Evolutionary conservation across 805 yeast genomes (phyloP).

Genomic region (Candida ulmi): DNA sequence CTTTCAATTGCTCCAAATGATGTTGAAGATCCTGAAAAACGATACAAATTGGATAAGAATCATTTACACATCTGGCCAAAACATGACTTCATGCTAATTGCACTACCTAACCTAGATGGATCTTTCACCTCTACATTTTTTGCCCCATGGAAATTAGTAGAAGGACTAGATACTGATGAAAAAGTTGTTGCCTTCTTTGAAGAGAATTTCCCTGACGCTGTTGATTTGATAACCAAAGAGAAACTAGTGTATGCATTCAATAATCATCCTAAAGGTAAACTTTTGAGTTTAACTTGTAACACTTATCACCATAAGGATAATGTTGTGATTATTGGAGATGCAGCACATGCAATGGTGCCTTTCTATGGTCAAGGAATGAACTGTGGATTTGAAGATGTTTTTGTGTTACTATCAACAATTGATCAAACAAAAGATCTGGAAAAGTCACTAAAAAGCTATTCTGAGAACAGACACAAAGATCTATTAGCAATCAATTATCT

Average conservation of each 20-base stretch:
- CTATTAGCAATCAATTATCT: slow-evolving; percentile 69
- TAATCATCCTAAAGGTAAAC: slow-evolving; percentile 67
- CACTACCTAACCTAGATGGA: slow-evolving; percentile 78
- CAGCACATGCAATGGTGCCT: slow-evolving; percentile 98
- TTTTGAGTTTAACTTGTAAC: slow-evolving; percentile 62
- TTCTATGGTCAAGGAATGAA: slow-evolving; percentile 97
- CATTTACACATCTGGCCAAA: slow-evolving; percentile 94
- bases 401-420: slow-evolving; percentile 46
- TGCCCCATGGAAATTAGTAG: slow-evolving; percentile 69
- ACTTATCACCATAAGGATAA: slow-evolving; percentile 65
- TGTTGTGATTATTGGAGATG: slow-evolving; percentile 78
- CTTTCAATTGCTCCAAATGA: slow-evolving; percentile 57
- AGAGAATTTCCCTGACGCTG: slow-evolving; percentile 69
- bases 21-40: slow-evolving; percentile 24
- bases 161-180: slow-evolving; percentile 39
- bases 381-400: slow-evolving; percentile 90
- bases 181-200: slow-evolving; percentile 50
- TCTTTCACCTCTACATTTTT: slow-evolving; percentile 88
- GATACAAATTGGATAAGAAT: slow-evolving; percentile 47
- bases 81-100: slow-evolving; percentile 80
- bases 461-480: slow-evolving; percentile 48
- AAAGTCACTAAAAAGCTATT: slow-evolving; percentile 10
- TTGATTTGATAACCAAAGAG: slow-evolving; percentile 56
- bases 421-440: slow-evolving; percentile 6
- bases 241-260: slow-evolving; percentile 44